phyloP scores from a whole-genome alignment of 352 stramenopile species.

The Phytophthora litchii region DNA sequence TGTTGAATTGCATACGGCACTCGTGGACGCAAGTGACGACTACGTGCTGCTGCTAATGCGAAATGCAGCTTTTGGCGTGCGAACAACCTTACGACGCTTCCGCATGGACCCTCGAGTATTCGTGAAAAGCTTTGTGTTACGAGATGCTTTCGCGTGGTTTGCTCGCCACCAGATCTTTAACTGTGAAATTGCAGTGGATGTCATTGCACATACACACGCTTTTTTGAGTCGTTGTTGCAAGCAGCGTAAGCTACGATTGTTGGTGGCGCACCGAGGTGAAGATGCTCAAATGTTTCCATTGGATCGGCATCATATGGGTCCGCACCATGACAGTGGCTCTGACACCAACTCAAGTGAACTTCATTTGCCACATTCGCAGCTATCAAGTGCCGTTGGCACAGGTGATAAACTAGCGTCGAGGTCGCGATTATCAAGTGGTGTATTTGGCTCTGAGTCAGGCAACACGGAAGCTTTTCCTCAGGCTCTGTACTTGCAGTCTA shows the following conservation, averaged over 20 bases:
- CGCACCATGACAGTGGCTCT: slow-evolving; percentile 10
- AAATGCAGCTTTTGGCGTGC: slow-evolving; percentile 52
- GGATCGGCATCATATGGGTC: slow-evolving; percentile 15
- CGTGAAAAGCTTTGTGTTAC: slow-evolving; percentile 73
- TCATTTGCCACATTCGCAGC: slow-evolving; percentile 4
- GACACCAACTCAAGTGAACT: slow-evolving; percentile 9
- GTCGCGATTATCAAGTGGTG: slow-evolving; percentile 16
- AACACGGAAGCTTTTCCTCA: slow-evolving; percentile 21
- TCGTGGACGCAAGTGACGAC: slow-evolving; percentile 69
- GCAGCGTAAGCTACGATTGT: slow-evolving; percentile 64
- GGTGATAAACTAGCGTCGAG: slow-evolving; percentile 15
- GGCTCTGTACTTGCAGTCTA: slow-evolving; percentile 52
- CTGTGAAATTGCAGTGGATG: slow-evolving; percentile 25
- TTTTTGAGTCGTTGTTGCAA: slow-evolving; percentile 83
- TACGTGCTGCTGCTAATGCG: slow-evolving; percentile 79
- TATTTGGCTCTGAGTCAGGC: slow-evolving; percentile 14
- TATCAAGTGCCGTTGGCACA: slow-evolving; percentile 15
- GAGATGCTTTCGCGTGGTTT: slow-evolving; percentile 78
- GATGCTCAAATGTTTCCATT: slow-evolving; percentile 59
- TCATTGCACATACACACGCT: slow-evolving; percentile 38
- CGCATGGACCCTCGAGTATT: slow-evolving; percentile 76
- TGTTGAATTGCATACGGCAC: slow-evolving; percentile 44
- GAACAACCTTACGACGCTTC: slow-evolving; percentile 58
- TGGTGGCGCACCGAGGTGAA: slow-evolving; percentile 64
- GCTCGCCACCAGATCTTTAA: slow-evolving; percentile 49